A percentile compares a stretch with the other conserved stretches of the same genome.
phyloP scores from a whole-genome alignment of 2,329 filamentous ascomycete genomes.

The Colletotrichum musicola region DNA sequence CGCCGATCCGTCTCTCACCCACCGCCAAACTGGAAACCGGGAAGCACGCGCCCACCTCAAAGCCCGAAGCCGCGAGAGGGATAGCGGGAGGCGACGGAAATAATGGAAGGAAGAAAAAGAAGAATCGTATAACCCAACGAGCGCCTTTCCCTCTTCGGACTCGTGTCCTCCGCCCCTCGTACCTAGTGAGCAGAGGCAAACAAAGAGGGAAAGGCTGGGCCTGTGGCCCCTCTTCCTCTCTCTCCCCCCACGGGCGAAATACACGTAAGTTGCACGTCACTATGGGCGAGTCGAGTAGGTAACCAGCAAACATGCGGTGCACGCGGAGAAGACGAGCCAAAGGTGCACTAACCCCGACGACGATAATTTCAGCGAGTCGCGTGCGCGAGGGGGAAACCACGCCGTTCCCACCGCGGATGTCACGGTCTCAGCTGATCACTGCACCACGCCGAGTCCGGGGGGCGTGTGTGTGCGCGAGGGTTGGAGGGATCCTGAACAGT shows the following conservation, averaged over 20 bases:
- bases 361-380: constrained; percentile 33
- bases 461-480: neutral
- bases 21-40: constrained; percentile 6
- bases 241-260: constrained; percentile 11
- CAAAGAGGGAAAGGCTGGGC: neutral
- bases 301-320: neutral
- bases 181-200: neutral
- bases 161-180: neutral
- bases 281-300: neutral
- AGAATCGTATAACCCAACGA: neutral
- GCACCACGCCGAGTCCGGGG: constrained; percentile 14
- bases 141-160: constrained; percentile 1
- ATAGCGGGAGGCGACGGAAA: constrained; percentile 14
- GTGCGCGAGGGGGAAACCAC: constrained; percentile 13
- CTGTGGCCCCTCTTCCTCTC: neutral
- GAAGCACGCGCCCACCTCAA: neutral
- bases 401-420: constrained; percentile 31
- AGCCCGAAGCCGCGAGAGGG: neutral
- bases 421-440: constrained; percentile 33
- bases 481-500: no score
- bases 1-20: constrained; percentile 13
- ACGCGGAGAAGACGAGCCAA: neutral
- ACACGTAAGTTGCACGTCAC: constrained; percentile 12
- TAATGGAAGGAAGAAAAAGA: no score
- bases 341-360: neutral